These are phyloP conservation scores for Kalanchoe fedtschenkoi DNA, from an alignment of 164 flowering plant species.

Conservation along the genomic window DNA sequence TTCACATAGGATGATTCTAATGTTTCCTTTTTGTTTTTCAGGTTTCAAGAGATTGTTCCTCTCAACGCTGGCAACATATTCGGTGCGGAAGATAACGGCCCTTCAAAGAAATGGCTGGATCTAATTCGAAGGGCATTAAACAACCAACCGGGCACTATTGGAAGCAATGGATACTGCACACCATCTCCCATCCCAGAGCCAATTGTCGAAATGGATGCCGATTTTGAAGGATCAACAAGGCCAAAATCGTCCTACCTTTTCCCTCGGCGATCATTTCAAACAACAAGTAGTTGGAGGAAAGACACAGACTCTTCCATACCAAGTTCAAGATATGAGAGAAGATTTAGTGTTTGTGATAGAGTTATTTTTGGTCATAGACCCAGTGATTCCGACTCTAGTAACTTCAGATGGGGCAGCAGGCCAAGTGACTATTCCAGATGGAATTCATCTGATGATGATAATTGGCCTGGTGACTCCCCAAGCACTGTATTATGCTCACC, in stretches of 20 bases:
- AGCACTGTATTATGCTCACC: slow-evolving; percentile 54
- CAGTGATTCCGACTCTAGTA: slow-evolving; percentile 26
- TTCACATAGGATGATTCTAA: not conserved
- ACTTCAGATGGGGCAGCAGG: slow-evolving; percentile 14
- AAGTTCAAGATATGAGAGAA: slow-evolving; percentile 47
- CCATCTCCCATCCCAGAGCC: slow-evolving; percentile 63
- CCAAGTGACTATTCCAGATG: slow-evolving; percentile 54
- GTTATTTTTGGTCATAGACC: slow-evolving; percentile 53
- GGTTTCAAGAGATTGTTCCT: slow-evolving; percentile 61
- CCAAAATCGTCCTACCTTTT: slow-evolving; percentile 41
- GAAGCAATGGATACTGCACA: slow-evolving; percentile 33
- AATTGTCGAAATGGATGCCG: slow-evolving; percentile 46
- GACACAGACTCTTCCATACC: slow-evolving; percentile 36
- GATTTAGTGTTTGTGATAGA: slow-evolving; percentile 67
- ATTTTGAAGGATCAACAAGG: slow-evolving; percentile 53
- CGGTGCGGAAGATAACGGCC: slow-evolving; percentile 10
- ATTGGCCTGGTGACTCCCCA: slow-evolving; percentile 57
- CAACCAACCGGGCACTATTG: slow-evolving; percentile 50
- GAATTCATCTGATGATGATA: slow-evolving; percentile 70
- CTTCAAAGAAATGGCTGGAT: not conserved
- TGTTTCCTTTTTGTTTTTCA: not conserved
- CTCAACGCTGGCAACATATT: not conserved
- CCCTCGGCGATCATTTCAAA: slow-evolving; percentile 58
- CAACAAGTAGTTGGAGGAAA: slow-evolving; percentile 43
- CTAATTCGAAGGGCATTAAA: not conserved